These are phyloP conservation scores for Chaetomium fimeti DNA, from an alignment of 495 filamentous ascomycete genomes.

Conservation along the genomic window DNA sequence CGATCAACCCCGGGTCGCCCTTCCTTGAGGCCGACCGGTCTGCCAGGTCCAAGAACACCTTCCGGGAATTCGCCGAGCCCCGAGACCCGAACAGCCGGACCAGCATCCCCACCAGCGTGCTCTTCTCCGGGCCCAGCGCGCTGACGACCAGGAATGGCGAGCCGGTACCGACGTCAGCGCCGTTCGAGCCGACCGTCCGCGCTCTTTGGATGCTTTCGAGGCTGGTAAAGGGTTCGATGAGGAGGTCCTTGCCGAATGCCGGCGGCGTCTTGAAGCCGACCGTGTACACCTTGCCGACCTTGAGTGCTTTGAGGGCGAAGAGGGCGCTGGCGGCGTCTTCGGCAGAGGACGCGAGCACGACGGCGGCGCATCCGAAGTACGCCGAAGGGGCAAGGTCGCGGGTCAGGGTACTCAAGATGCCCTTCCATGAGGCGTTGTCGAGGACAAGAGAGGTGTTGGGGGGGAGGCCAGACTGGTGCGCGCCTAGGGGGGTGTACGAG, in stretches of 20 bases:
- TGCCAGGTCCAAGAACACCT: slow-evolving; percentile 78
- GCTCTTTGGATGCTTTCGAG: slow-evolving; percentile 75
- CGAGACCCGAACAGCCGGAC: slow-evolving; percentile 62
- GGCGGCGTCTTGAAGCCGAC: slow-evolving; percentile 74
- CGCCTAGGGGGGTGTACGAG: slow-evolving; percentile 21
- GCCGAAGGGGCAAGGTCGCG: slow-evolving; percentile 79
- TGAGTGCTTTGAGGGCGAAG: slow-evolving; percentile 72
- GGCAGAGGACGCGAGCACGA: slow-evolving; percentile 65
- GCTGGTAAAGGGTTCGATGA: slow-evolving; percentile 70
- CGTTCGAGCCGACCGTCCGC: slow-evolving; percentile 39
- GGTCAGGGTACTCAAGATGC: slow-evolving; percentile 74
- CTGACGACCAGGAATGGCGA: slow-evolving; percentile 80
- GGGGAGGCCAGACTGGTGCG: slow-evolving; percentile 36
- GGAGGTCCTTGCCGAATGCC: slow-evolving; percentile 56
- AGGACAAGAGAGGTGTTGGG: slow-evolving; percentile 57
- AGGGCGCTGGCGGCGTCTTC: slow-evolving; percentile 72
- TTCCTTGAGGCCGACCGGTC: slow-evolving; percentile 57
- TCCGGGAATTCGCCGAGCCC: slow-evolving; percentile 57
- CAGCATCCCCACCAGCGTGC: slow-evolving; percentile 73
- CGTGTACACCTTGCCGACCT: slow-evolving; percentile 74
- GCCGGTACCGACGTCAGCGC: slow-evolving; percentile 36
- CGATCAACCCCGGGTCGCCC: slow-evolving; percentile 67
- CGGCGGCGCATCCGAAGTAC: slow-evolving; percentile 69
- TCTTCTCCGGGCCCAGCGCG: slow-evolving; percentile 73
- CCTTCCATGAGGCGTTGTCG: slow-evolving; percentile 81